Evolutionary conservation across 352 stramenopile genomes (phyloP), one percentile per base, ranked within the genome.

Genomic region (Globisporangium abappressorium): DNA sequence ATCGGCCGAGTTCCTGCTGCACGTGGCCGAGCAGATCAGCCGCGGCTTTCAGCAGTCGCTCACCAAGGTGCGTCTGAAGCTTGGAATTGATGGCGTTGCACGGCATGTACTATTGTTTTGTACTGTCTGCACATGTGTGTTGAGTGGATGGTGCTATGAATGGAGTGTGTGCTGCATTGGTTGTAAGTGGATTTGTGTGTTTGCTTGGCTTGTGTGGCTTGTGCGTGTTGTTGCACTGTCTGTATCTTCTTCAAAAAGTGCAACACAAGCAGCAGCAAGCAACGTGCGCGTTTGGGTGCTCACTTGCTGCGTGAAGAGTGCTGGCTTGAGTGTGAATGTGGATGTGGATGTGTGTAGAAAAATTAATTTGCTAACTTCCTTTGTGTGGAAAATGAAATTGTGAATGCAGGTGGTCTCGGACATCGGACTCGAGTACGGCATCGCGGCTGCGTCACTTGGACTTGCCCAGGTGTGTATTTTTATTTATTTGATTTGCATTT

Each of bases 31-130:
- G 36, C 33, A 76, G 30, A 69, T 76, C 58, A 66, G 60, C 47
- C 60, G 54, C 51, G 59, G 62, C 38, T 71, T 76, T 68, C 70
- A 76, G 47, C 49, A 66, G 55, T 69, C 70, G 43, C 70, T 76
- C 34, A 55, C 62, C 5, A 58, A 74, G 70, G 70, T 76, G 54
- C 36, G 57, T 43, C 9, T 38, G 28, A 24, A 11, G n/a, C 20
- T 56, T 11, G 38, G 56, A 55, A 11, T 18, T 38, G 33, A 30
- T 38, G 58, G 34, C 41, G 46, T 20, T 47, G 56, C 55, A 46
- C 34, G 55, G n/a, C 22, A 28, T 62, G 57, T 15, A 51, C 9
- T 67, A 15, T 20, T 54, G 8, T 14, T 2, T 5, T 69, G 63
- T 22, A 41, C 54, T 57, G 24, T 30, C 49, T 57, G 38, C n/a